Base-by-base conservation (phyloP, 2,329 filamentous ascomycete genomes). In the Cordyceps fumosorosea region DNA sequence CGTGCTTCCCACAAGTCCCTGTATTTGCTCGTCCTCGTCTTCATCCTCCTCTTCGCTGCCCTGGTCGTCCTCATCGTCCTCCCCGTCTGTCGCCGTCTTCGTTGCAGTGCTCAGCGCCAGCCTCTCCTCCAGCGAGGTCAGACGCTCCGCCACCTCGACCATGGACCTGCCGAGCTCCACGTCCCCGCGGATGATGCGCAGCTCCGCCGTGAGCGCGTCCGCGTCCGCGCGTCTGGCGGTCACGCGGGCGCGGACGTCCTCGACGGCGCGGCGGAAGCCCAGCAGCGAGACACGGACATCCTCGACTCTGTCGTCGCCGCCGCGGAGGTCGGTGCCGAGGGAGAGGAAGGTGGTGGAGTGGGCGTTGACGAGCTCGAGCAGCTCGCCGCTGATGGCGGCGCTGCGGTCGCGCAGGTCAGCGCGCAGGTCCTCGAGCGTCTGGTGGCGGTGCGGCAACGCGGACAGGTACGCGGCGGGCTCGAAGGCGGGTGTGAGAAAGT, bases 261-360 rank as follows among this genome's bases (percentile, higher is more conserved):
- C 87, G 0, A 97, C 84, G 57, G 95, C 91, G 65, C 93, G 84
- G 64, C 87, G 82, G 69, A 99, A 97, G 0, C 91, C 91, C 64
- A 98, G 74, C 61, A 99, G 76, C 0, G 92, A 91, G 0, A 99
- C 89, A 50, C 91, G 84, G 37, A 98, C 89, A 70, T 96, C 91
- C 72, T 96, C 93, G 0, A 97, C 88, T 72, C 88, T 90, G 69
- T 97, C 93, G 70, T 96, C 93, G 8, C 96, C 96, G 3, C 93
- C 93, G 60, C 86, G 85, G 50, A 99, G 77, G 68, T 91, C 90
- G 53, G 84, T 86, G 0, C 95, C 96, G 0, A 99, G 77, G 0
- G 87, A 88, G 5, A 99, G 76, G 69, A 99, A 99, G 62, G 93
- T 89, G 54, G 91, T 89, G 73, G 99, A 98, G 75, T 99, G 96